Conservation (phyloP, 176 grass and related monocot genomes). For the Oryza meyeriana region DNA sequence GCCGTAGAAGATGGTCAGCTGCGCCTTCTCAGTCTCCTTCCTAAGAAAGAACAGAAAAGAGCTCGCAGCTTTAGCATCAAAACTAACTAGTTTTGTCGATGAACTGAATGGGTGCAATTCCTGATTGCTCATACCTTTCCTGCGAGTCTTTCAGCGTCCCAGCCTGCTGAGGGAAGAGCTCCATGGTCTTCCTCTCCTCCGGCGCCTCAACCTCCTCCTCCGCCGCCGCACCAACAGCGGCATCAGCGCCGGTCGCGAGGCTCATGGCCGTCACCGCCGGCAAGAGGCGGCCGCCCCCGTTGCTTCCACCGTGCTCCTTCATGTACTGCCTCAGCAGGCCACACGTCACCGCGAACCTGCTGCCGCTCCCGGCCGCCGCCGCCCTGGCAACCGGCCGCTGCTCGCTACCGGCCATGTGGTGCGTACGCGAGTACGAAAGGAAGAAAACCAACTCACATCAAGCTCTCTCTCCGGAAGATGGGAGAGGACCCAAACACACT, state of each 20-base stretch:
- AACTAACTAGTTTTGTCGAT: background rate
- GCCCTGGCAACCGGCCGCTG: background rate
- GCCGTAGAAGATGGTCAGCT: conserved; percentile 82
- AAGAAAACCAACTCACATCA: background rate
- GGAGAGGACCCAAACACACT: background rate
- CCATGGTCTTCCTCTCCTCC: conserved; percentile 28
- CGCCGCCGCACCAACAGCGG: background rate
- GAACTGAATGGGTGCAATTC: background rate
- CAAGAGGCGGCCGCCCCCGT: background rate
- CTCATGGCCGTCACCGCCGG: conserved; percentile 38
- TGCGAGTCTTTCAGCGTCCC: conserved; percentile 28
- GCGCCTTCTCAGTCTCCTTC: conserved; percentile 38
- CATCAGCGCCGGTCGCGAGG: conserved; percentile 43
- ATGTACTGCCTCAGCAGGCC: conserved; percentile 66
- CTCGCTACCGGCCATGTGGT: conserved; percentile 15
- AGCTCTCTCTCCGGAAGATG: background rate
- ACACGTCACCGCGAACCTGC: conserved; percentile 64
- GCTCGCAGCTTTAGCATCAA: background rate
- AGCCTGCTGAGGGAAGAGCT: conserved; percentile 57
- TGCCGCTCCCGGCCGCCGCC: background rate
- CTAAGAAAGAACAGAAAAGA: background rate
- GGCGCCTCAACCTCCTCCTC: background rate
- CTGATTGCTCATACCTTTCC: background rate
- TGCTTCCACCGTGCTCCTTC: conserved; percentile 41
- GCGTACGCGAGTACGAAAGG: too few relatives aligned